Base-by-base conservation (phyloP, 495 filamentous ascomycete species). In the Xylaria sp. region DNA sequence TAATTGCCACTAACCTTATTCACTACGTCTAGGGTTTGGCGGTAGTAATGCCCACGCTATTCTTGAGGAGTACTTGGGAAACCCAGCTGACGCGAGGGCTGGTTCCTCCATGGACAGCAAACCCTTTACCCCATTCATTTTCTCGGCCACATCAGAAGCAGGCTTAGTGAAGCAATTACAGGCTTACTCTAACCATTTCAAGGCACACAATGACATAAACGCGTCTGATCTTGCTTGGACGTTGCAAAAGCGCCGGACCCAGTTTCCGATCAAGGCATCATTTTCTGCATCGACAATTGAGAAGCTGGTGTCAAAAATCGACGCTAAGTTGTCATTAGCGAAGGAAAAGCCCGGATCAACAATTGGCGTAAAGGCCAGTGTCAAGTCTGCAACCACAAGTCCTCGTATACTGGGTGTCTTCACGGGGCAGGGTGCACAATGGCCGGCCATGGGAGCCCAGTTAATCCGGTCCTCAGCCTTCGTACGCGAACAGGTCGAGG, bases 41-140 rank as follows among this genome's bases (percentile, higher is more conserved):
- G 79, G 79, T 2, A 73, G 66, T 5, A 81, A 81, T 72, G 74
- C 74, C 0, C 79, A 81, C 53, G 78, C 75, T 4, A 81, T 81
- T 48, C 14, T 81, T 6, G 79, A 81, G 57, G 66, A 62, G 35
- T 79, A 73, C 29, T 35, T 31, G 15, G 40, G 61, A 31, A 2
- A 21, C 19, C 7, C 21, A 17, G 19, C 1, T 21, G 29, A 12
- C 7, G 29, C 11, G 5, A 35, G 1, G 33, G 0, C 43, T 15
- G 11, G 2, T 37, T 50, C 44, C 37, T 1, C 17, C 3, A 9
- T 24, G 11, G 43, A 11, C 63, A 26, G 3, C 8, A 29, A 31
- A 1, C 35, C 35, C 35, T 71, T 57, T 31, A 71, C 21, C 31
- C 69, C 69, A 3, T 66, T 67, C 46, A 31, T 66, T 40, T 72